These are phyloP conservation scores for Mycena vitilis DNA, from an alignment of 768 basidiomycete species.

Conservation along the genomic window DNA sequence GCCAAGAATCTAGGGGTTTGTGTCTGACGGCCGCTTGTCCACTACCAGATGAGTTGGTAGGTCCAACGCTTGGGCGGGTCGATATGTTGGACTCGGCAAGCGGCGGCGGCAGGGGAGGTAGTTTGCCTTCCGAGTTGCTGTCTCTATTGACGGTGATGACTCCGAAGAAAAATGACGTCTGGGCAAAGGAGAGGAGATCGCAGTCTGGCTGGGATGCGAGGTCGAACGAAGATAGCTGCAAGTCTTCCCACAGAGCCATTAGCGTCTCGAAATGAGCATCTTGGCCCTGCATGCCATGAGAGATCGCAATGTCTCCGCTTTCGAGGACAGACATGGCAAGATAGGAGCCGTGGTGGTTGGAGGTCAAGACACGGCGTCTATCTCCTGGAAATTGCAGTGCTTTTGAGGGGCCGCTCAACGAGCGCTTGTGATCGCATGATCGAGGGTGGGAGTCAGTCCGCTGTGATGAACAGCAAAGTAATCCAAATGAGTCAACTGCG, in stretches of 20 bases:
- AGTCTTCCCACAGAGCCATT: constrained; percentile 49
- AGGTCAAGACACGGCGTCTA: constrained; percentile 18
- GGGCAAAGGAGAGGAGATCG: constrained; percentile 57
- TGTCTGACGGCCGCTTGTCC: too few relatives aligned
- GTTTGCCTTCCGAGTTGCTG: neutral
- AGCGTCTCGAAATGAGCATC: constrained; percentile 54
- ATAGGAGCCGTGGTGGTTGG: neutral
- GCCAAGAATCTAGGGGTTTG: neutral
- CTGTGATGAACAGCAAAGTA: neutral
- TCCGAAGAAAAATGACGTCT: constrained; percentile 52
- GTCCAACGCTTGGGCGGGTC: too few relatives aligned
- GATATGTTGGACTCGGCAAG: neutral
- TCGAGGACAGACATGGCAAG: constrained; percentile 14
- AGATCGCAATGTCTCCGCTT: constrained; percentile 39
- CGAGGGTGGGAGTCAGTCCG: neutral
- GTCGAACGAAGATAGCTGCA: constrained; percentile 57
- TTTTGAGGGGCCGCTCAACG: neutral
- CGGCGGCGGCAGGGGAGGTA: neutral
- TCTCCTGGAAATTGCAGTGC: neutral
- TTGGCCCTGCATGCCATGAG: constrained; percentile 48
- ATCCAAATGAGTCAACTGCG: neutral
- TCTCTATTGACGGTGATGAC: constrained; percentile 45
- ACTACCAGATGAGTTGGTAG: too few relatives aligned
- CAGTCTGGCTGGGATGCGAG: constrained; percentile 46
- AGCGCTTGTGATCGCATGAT: neutral